These are phyloP conservation scores for Domatiomyces globalis DNA, from an alignment of 2,329 filamentous ascomycete species.

Conservation along the genomic window DNA sequence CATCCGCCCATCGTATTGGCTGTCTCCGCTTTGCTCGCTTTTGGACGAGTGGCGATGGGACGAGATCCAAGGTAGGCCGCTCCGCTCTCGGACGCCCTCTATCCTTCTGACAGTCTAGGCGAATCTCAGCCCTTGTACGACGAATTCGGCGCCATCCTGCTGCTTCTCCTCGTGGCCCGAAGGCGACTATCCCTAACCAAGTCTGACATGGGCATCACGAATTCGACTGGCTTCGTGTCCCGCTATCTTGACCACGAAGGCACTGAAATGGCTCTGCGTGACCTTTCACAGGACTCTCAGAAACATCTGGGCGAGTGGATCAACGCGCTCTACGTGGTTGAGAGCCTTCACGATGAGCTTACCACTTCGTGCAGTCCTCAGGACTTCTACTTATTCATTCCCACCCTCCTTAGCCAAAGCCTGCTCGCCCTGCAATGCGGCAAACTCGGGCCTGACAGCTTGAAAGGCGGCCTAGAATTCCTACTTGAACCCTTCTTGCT, in stretches of 20 bases:
- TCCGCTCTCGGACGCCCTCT: background rate
- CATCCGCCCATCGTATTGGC: constrained; percentile 40
- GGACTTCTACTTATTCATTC: constrained; percentile 49
- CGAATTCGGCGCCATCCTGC: constrained; percentile 48
- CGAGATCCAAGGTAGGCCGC: constrained; percentile 41
- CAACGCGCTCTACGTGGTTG: constrained; percentile 46
- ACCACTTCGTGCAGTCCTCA: constrained; percentile 51
- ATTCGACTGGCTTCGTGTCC: constrained; percentile 41
- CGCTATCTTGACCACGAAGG: constrained; percentile 35
- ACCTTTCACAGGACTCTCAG: constrained; percentile 41
- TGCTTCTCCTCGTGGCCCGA: constrained; percentile 43
- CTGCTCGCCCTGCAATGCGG: constrained; percentile 43
- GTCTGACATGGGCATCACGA: constrained; percentile 39
- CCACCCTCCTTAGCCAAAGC: constrained; percentile 48
- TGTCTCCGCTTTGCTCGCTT: constrained; percentile 44
- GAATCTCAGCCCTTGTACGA: constrained; percentile 53
- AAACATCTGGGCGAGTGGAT: constrained; percentile 47
- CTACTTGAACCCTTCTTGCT: constrained; percentile 50
- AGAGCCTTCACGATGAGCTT: constrained; percentile 50
- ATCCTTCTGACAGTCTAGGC: constrained; percentile 23
- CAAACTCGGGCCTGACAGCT: constrained; percentile 41
- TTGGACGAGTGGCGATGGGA: constrained; percentile 52
- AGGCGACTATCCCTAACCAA: constrained; percentile 42
- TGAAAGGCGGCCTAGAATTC: constrained; percentile 50
- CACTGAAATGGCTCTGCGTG: constrained; percentile 34